Evolutionary conservation across 306 rosid genomes (phyloP), one percentile per base, ranked within the genome.

Genomic region (Citrullus colocynthis): DNA sequence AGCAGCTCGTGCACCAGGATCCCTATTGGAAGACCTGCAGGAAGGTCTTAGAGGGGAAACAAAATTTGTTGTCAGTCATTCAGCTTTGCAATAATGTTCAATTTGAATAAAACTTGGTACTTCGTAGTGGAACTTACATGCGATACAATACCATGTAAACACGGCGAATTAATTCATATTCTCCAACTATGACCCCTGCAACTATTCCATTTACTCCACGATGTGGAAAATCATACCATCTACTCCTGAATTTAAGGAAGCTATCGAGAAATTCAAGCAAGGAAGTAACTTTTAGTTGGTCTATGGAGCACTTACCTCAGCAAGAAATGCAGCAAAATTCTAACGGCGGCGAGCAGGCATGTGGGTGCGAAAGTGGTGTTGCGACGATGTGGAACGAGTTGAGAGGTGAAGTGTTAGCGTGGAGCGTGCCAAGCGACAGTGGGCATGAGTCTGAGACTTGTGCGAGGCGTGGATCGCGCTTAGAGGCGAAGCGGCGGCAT

Each of bases 151-250:
- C 85, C 98, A 96, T 93, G 75, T 91, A 96, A 78, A 89, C 98
- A 3, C 93, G 98, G 20, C 97, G 91, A 74, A 93, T 84, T 75
- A 96, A 85, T 44, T 91, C 97, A 32, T 80, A 65, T 86, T 96
- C 99, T 63, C 99, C 99, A 58, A 92, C 93, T 83, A 93, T 90
- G 64, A 96, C 90, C 69, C 99, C 99, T 1, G 97, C 99, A 37
- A 96, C 89, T 81, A 85, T 85, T 79, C 88, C 93, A 85, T 88
- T 87, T 9, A 87, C 88, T 55, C 96, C 93, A 10, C 86, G 91
- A 76, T 93, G 87, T 56, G 97, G 94, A 79, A 96, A 91, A 84
- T 96, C 99, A 84, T 93, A 91, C 98, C 99, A 96, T 79, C 99
- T 87, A 82, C 90, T 89, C 85, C 98, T 90, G 83, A 92, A 92